These are phyloP conservation scores for Glycine tomentella DNA, from an alignment of 306 rosid species.

Conservation along the genomic window DNA sequence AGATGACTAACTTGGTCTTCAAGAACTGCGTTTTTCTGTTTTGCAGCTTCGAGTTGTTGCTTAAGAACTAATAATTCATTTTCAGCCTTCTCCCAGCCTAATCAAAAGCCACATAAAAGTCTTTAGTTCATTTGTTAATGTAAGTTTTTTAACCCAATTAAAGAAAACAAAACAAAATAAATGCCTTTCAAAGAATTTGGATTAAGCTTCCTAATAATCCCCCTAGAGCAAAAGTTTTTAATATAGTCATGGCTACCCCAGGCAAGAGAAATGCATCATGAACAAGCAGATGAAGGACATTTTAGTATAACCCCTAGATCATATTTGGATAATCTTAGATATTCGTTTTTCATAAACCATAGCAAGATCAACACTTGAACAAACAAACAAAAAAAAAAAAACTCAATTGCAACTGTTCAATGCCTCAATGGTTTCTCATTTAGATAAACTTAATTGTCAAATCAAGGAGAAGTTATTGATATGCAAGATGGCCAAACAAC, in stretches of 20 bases:
- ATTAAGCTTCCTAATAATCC: not conserved
- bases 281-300: constrained; percentile 31
- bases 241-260: not conserved
- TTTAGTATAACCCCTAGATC: not conserved
- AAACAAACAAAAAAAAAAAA: not conserved
- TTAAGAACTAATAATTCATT: constrained; percentile 56
- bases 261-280: constrained; percentile 2
- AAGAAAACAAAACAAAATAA: not conserved
- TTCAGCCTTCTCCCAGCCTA: constrained; percentile 88
- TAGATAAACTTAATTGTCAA: not conserved
- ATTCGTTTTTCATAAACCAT: constrained; percentile 26
- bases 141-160: not conserved
- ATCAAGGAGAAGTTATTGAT: too few relatives aligned
- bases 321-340: not conserved
- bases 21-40: constrained; percentile 63
- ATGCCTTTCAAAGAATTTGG: not conserved
- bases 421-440: constrained; percentile 14
- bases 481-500: not conserved
- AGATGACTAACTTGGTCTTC: constrained; percentile 73
- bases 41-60: constrained; percentile 64
- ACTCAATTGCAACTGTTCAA: not conserved
- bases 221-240: not conserved
- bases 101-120: constrained; percentile 20
- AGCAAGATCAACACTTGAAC: not conserved
- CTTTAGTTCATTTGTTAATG: not conserved